Base-by-base conservation (phyloP, 2,329 filamentous ascomycete species). In the Leptosphaerulina australis region DNA sequence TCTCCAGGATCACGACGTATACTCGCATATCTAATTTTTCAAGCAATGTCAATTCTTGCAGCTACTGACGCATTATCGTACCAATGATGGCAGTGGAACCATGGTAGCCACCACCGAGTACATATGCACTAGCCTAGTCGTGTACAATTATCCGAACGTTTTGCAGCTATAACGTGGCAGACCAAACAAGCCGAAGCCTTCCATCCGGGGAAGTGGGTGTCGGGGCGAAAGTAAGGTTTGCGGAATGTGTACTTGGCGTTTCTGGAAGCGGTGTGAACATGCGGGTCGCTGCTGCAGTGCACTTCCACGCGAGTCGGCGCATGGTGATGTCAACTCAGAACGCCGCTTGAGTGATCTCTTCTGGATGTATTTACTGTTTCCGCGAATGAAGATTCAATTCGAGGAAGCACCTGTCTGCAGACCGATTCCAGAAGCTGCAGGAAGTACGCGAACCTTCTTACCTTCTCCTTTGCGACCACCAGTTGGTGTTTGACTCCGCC, bases 371-470 rank as follows among this genome's bases (percentile, higher is more conserved):
- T n/a, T 18, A n/a, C 14, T 35, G 7, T 33, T 58, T 48, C 58
- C 12, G 45, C 46, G 12, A 46, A 38, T 17, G 46, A 38, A 6
- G 15, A n/a, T 35, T 41, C 22, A 51, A 9, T 21, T 40, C 7
- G 29, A 34, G 5, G 29, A 28, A 12, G 35, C 40, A 30, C 35
- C 35, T 18, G 15, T 47, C 14, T 50, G 52, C 36, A 58, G 50
- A 30, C 52, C 55, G 44, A 50, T 29, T 20, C 53, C 53, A 24
- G 50, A 18, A 3, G 35, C 41, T 5, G 64, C 60, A 29, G 53
- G 61, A 7, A 71, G 53, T 14, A 74, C 59, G 31, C 70, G 60
- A 3, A 72, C 69, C 26, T 65, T 61, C 45, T 61, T 66, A 10
- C 59, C 53, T 12, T 69, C 62, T 4, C 63, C 64, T 43, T 59